Conservation (phyloP, 2,329 filamentous ascomycete genomes). For the Davidsoniella australis region DNA sequence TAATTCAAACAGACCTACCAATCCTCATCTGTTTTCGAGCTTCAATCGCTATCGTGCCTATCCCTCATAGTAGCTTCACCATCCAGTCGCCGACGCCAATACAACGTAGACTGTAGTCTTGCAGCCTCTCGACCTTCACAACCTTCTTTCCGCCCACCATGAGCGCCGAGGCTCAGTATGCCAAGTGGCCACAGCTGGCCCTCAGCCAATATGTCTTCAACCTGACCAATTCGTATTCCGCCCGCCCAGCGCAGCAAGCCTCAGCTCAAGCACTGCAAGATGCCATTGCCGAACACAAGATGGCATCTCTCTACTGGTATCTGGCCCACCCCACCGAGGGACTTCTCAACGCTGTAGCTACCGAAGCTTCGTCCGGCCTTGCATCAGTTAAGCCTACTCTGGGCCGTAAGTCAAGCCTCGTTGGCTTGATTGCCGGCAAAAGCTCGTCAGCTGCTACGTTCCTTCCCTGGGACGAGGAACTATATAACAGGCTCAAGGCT, state of each 20-base stretch:
- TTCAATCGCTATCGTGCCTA: no score
- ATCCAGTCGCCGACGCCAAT: not conserved
- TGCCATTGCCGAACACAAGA: slow-evolving; percentile 68
- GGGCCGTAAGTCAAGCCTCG: slow-evolving; percentile 51
- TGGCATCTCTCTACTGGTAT: slow-evolving; percentile 75
- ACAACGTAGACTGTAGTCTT: no score
- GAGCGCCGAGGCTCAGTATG: slow-evolving; percentile 70
- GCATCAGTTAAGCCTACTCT: slow-evolving; percentile 33
- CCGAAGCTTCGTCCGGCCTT: slow-evolving; percentile 18
- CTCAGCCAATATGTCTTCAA: slow-evolving; percentile 76
- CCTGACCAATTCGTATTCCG: slow-evolving; percentile 62
- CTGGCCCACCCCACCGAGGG: slow-evolving; percentile 69
- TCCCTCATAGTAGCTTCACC: not conserved
- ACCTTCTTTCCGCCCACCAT: slow-evolving; percentile 29
- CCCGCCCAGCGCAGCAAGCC: slow-evolving; percentile 47
- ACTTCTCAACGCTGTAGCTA: slow-evolving; percentile 58
- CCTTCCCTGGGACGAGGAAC: slow-evolving; percentile 76
- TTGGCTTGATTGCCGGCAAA: slow-evolving; percentile 60
- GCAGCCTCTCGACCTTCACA: not conserved
- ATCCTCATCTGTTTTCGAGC: no score
- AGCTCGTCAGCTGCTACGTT: slow-evolving; percentile 45
- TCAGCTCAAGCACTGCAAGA: slow-evolving; percentile 61
- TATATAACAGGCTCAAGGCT: slow-evolving; percentile 62
- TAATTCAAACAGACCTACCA: no score
- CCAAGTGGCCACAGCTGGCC: slow-evolving; percentile 66